These are phyloP conservation scores for Dryas octopetala DNA, from an alignment of 306 rosid genomes.

Conservation along the genomic window DNA sequence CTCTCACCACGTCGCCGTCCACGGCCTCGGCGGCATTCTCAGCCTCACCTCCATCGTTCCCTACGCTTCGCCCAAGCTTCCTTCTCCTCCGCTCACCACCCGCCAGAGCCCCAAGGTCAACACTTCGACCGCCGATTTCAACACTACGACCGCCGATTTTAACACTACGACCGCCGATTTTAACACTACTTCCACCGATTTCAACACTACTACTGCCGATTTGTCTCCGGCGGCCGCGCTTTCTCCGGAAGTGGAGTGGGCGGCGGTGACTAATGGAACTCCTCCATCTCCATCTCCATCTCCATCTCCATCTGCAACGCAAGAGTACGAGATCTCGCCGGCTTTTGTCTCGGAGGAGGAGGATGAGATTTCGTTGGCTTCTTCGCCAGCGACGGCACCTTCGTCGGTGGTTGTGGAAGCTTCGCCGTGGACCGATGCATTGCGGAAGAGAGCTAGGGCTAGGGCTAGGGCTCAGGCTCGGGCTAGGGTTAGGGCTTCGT, in stretches of 20 bases:
- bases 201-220: neutral
- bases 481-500: neutral
- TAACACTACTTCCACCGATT: neutral
- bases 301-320: neutral
- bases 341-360: neutral
- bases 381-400: neutral
- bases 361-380: neutral
- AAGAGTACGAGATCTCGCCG: neutral
- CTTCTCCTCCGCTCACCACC: neutral
- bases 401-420: neutral
- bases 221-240: neutral
- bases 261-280: neutral
- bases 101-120: too few species aligned
- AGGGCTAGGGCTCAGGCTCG: neutral
- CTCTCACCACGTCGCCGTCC: constrained; percentile 28
- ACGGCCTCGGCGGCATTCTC: constrained; percentile 34
- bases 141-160: neutral
- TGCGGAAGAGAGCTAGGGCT: constrained; percentile 3
- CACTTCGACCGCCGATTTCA: neutral
- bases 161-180: neutral
- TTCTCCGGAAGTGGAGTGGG: neutral
- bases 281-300: neutral
- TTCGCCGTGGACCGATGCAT: neutral
- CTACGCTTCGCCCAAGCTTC: neutral
- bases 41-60: neutral